Conservation (phyloP, 1,284 basidiomycete genomes). For the Moesziomyces parantarcticus region DNA sequence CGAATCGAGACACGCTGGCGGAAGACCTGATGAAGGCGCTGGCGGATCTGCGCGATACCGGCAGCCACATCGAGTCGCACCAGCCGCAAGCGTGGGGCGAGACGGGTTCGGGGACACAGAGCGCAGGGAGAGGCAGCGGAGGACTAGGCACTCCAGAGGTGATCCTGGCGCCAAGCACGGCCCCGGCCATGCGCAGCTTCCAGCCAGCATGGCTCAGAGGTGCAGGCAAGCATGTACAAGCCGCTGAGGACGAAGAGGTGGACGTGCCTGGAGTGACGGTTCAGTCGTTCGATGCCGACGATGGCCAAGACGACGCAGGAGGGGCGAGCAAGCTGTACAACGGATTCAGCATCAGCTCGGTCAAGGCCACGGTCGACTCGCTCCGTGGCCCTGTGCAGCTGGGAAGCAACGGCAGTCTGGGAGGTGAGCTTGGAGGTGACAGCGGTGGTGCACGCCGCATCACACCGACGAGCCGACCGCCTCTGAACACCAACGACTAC, state of each 20-base stretch:
- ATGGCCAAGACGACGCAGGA: slow-evolving; percentile 9
- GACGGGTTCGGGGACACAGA: background rate
- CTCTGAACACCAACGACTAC: slow-evolving; percentile 30
- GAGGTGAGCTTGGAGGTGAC: slow-evolving; percentile 10
- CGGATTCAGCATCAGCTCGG: slow-evolving; percentile 56
- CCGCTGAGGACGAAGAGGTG: slow-evolving; percentile 19
- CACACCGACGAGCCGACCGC: slow-evolving; percentile 56
- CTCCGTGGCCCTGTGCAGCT: slow-evolving; percentile 45
- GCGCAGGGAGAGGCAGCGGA: slow-evolving; percentile 9
- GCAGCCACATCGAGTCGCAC: slow-evolving; percentile 49
- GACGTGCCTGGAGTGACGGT: slow-evolving; percentile 58
- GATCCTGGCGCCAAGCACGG: slow-evolving; percentile 31
- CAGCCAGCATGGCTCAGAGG: slow-evolving; percentile 34
- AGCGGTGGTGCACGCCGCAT: slow-evolving; percentile 29
- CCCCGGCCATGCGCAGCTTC: slow-evolving; percentile 18
- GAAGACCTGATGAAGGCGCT: slow-evolving; percentile 79
- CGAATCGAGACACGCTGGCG: slow-evolving; percentile 85
- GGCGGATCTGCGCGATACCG: slow-evolving; percentile 54
- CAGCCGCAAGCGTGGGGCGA: slow-evolving; percentile 32
- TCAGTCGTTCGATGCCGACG: slow-evolving; percentile 51
- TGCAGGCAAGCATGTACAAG: background rate
- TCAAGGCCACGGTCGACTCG: slow-evolving; percentile 63
- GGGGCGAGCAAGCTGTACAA: slow-evolving; percentile 32
- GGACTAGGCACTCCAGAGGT: slow-evolving; percentile 37
- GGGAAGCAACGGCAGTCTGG: background rate